Evolutionary conservation across 176 grass and related monocot species (phyloP), one percentile per base, ranked within the genome.

Genomic region (Alloteropsis semialata): DNA sequence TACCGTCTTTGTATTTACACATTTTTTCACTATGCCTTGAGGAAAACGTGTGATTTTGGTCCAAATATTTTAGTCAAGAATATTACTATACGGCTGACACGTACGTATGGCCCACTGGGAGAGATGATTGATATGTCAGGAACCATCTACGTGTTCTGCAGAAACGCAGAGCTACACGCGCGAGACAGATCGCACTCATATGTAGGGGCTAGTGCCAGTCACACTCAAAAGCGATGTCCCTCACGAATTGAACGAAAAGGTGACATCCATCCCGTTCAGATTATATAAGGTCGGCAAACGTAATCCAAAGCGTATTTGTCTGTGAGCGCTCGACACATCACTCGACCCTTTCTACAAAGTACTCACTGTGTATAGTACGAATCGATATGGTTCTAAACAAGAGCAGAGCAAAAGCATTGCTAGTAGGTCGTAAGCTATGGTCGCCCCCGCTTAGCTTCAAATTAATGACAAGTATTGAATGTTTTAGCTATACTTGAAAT

Each of bases 301-400:
- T 79, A 66, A 82, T 78, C 83, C 84, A n/a, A 86, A 90, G 56
- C 24, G 16, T 58, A 63, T 67, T 82, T 78, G 73, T 50, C 65
- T 41, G 22, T 86, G 25, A 82, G 84, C 66, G 30, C 6, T 74
- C 78, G 84, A 90, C 88, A 90, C 79, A 66, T 82, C 87, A 81
- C 49, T 1, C 5, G 30, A 3, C 21, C 62, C 25, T 88, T 30
- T 16, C 45, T 22, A 14, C 30, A 24, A 25, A 84, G 22, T 49
- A 63, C 27, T 22, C 14, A 6, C 55, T 49, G 17, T 42, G 13
- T 51, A 4, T 41, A n/a, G 49, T 17, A 82, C 41, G 18, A 51
- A 75, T 21, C 39, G 48, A 64, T 59, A 83, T 9, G 43, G 44
- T 28, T 63, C 0, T 62, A 41, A 22, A 56, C 53, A 73, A 65